Base-by-base conservation (phyloP, 75 land plant species). In the Cryptomeria japonica region DNA sequence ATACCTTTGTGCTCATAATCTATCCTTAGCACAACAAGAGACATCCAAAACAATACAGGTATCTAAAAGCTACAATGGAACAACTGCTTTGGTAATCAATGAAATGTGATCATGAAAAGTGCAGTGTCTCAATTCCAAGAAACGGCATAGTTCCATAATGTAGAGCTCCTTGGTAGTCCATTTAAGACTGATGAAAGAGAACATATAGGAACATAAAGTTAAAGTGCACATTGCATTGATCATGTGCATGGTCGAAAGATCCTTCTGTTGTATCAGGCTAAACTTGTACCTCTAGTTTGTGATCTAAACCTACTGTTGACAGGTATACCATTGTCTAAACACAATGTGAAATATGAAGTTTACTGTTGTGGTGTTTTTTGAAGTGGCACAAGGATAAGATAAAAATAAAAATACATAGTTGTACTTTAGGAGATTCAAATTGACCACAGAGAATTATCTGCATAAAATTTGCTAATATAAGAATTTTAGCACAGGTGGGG, bases 1-100 rank as follows among this genome's bases (percentile, higher is more conserved):
- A 77, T 77, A 41, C 80, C 80, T 41, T 77, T 77, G 80, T 34
- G 34, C 80, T 77, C 38, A 38, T 38, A 77, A 77, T 77, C 38
- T 77, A 77, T 77, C 41, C 34, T 36, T 76, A 76, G 15, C 39
- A 37, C 80, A 34, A 16, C 38, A 1, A 36, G 41, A 36, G 39
- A 15, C 39, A 76, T 36, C 41, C 80, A 77, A 77, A 77, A 37
- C 38, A 34, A 37, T 38, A 56, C 16, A 56, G 58, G 19, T 56
- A 56, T 56, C 0, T 15, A 18, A 37, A 77, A 15, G 22, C 38
- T 36, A 77, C 38, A 32, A 18, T 14, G 39, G 41, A 77, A 77
- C 80, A 77, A 77, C 4, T 14, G 34, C 79, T 37, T 16, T 15
- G 39, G 39, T 77, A 77, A 36, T 77, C 80, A 34, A 37, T 77